Base-by-base conservation (phyloP, 2,329 filamentous ascomycete genomes). In the Dactylellina drechsleri region DNA sequence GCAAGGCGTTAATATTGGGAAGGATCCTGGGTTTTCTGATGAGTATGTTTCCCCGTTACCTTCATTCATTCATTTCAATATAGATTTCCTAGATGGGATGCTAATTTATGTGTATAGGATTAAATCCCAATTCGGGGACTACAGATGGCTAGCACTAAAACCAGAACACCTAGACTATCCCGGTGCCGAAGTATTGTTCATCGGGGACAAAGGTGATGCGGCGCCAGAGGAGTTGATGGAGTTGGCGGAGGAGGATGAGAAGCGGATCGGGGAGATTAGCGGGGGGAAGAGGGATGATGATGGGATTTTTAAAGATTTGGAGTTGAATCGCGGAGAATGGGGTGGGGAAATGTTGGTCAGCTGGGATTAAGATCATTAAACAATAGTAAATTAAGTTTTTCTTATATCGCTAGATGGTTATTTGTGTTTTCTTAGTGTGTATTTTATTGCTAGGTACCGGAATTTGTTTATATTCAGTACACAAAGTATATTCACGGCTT, bases 131-230 rank as follows among this genome's bases (percentile, higher is more conserved):
- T 96, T 97, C 79, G 83, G 86, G 15, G 85, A 87, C 5, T 84
- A 91, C 1, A 88, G 91, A 52, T 97, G 93, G 93, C 85, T 88
- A 66, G 88, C 91, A 0, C 85, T 91, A 0, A 85, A 89, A 77
- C 91, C 92, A 0, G 87, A 90, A 70, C 88, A 93, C 78, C 84
- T 96, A 2, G 86, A 94, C 78, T 92, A 91, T 79, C 85, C 85
- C 40, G 91, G 92, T 77, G 87, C 90, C 0, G 92, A 96, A 80
- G 86, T 96, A 64, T 83, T 97, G 8, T 85, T 97, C 67, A 89
- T 97, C 52, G 92, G 93, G 5, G 88, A 92, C 78, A 86, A 86
- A 0, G 84, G 87, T 0, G 86, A 86, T 1, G 83, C 87, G 76
- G 80, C 84, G 4, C 84, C 84, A 15, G 88, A 90, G 78, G 86